Percentiles rank a stretch among this genome's conserved stretches.
phyloP scores from a whole-genome alignment of 2,329 filamentous ascomycete genomes.

The Claviceps citrina region DNA sequence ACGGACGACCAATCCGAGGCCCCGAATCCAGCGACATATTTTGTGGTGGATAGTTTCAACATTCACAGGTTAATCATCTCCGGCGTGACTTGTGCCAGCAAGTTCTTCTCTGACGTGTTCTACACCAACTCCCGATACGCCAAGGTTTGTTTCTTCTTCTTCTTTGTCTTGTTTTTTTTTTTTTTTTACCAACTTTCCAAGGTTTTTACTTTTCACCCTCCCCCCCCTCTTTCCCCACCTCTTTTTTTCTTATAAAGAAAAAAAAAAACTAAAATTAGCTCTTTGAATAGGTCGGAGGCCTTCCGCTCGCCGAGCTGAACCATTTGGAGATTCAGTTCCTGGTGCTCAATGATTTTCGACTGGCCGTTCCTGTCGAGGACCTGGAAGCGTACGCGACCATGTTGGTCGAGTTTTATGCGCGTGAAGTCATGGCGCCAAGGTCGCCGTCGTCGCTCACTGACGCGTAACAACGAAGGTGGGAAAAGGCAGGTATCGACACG shows the following conservation, averaged over 20 bases:
- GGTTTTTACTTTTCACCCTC: too few species aligned
- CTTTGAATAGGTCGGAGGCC: slow-evolving; percentile 79
- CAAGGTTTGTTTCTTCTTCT: slow-evolving; percentile 49
- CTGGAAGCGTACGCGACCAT: slow-evolving; percentile 95
- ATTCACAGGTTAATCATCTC: slow-evolving; percentile 94
- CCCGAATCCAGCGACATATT: slow-evolving; percentile 38
- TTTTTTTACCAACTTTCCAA: too few species aligned
- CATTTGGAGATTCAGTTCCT: slow-evolving; percentile 94
- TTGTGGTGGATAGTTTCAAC: slow-evolving; percentile 98
- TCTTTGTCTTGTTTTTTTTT: background rate
- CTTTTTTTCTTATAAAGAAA: too few species aligned
- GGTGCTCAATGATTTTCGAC: slow-evolving; percentile 85
- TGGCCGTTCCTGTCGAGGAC: slow-evolving; percentile 86
- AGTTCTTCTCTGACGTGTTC: slow-evolving; percentile 98
- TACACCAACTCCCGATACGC: slow-evolving; percentile 98
- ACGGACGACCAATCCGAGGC: slow-evolving; percentile 12
- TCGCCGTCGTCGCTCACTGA: too few species aligned
- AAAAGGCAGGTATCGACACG: too few species aligned
- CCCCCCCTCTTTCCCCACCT: too few species aligned
- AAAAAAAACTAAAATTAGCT: too few species aligned
- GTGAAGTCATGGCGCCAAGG: slow-evolving; percentile 53
- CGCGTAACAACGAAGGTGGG: too few species aligned
- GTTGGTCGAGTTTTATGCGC: slow-evolving; percentile 93
- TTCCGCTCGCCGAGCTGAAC: slow-evolving; percentile 84
- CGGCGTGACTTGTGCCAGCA: slow-evolving; percentile 94